Evolutionary conservation across 2,329 filamentous ascomycete species (phyloP).

Genomic region (Aciculosporium take): DNA sequence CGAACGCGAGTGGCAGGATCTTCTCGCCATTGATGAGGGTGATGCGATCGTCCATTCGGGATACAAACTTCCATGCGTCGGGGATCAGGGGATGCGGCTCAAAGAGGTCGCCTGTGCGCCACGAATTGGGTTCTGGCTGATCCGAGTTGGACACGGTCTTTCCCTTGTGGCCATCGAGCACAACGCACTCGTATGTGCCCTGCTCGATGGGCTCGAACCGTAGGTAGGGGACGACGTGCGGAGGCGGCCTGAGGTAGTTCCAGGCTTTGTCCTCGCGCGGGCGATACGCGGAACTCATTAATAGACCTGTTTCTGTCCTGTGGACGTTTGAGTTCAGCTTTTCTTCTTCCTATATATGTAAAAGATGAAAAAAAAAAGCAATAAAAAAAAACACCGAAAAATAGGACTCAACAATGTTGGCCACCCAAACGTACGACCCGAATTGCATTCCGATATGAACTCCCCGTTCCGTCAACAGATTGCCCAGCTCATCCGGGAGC

Average conservation of each 20-base stretch:
- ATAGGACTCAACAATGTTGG: neutral
- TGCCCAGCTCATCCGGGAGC: conserved; percentile 42
- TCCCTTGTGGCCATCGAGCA: conserved; percentile 41
- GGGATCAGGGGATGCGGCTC: conserved; percentile 34
- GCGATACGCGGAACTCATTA: conserved; percentile 44
- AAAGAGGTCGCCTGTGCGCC: conserved; percentile 50
- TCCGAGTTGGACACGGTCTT: conserved; percentile 37
- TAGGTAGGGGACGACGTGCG: neutral
- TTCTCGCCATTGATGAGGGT: conserved; percentile 54
- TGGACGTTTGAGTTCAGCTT: neutral
- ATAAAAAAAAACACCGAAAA: neutral
- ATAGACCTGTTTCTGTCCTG: conserved; percentile 43
- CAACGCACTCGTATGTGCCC: conserved; percentile 37
- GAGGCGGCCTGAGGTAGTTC: conserved; percentile 38
- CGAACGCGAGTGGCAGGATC: conserved; percentile 49
- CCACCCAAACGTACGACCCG: conserved; percentile 34
- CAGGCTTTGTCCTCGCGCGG: conserved; percentile 39
- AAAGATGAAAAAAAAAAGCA: neutral
- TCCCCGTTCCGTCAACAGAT: conserved; percentile 33
- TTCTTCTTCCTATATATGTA: no score
- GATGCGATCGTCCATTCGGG: conserved; percentile 46
- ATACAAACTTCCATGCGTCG: conserved; percentile 48
- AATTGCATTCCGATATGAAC: conserved; percentile 41
- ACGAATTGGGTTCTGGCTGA: conserved; percentile 39
- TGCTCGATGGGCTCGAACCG: neutral